phyloP scores from a whole-genome alignment of 1,139 yeast genomes.

The Casaregolazyma suthepensis region DNA sequence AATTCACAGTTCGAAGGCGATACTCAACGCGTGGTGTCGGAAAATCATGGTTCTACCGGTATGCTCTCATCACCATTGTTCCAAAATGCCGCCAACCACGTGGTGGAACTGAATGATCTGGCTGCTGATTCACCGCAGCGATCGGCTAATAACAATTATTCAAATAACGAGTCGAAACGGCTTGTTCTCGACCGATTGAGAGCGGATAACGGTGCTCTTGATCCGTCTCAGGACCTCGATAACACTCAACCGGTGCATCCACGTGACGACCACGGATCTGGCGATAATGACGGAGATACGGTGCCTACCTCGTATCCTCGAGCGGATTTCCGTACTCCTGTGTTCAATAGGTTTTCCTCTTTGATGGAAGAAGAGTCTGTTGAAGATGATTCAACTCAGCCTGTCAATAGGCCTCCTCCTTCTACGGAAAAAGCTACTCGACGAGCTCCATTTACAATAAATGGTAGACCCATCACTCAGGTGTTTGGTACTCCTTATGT shows the following conservation, averaged over 20 bases:
- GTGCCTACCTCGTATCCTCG: not conserved
- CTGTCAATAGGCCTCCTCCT: constrained; percentile 7
- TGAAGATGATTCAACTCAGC: constrained; percentile 7
- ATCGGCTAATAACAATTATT: not conserved
- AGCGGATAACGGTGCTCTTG: not conserved
- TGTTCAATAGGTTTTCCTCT: not conserved
- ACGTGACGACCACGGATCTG: constrained; percentile 5
- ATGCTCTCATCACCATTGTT: constrained; percentile 6
- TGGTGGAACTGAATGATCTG: not conserved
- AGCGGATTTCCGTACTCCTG: constrained; percentile 3
- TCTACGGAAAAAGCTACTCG: not conserved
- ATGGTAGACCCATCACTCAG: constrained; percentile 4
- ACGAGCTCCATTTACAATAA: not conserved
- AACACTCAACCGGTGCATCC: not conserved
- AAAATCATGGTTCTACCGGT: not conserved
- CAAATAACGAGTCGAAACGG: not conserved
- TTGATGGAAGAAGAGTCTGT: not conserved
- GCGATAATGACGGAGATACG: constrained; percentile 6
- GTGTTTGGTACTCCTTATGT: constrained; percentile 9
- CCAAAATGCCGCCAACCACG: not conserved
- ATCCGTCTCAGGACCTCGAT: not conserved
- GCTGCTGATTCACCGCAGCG: not conserved
- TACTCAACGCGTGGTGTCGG: constrained; percentile 6
- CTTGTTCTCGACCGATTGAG: not conserved
- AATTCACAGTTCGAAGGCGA: constrained; percentile 5